Evolutionary conservation across 2,329 filamentous ascomycete genomes (phyloP).

Genomic region (Hirsutella rhossiliensis): DNA sequence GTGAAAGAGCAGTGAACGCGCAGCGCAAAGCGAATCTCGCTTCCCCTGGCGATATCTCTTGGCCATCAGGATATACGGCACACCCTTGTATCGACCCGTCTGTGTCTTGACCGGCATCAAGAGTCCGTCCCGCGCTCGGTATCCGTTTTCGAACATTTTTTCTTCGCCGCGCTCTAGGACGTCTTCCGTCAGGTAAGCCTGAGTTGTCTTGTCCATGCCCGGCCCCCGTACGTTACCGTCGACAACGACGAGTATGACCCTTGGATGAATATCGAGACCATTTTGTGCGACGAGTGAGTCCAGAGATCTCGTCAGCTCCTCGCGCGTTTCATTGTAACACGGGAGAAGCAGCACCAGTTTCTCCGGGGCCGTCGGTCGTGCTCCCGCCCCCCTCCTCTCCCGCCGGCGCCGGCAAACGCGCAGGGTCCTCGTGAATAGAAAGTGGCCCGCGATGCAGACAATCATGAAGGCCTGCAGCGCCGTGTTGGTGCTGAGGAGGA

Average conservation of each 20-base stretch:
- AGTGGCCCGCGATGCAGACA: conserved; percentile 20
- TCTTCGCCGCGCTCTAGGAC: conserved; percentile 25
- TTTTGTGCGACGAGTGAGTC: conserved; percentile 32
- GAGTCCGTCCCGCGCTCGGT: conserved; percentile 31
- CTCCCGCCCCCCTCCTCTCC: conserved; percentile 6
- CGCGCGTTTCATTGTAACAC: conserved; percentile 35
- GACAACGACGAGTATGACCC: conserved; percentile 33
- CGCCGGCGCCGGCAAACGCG: conserved; percentile 18
- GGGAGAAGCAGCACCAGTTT: conserved; percentile 32
- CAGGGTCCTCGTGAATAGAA: conserved; percentile 16
- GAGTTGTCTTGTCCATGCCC: conserved; percentile 34
- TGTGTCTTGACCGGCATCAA: conserved; percentile 33
- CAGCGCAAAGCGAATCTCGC: conserved; percentile 35
- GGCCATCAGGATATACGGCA: conserved; percentile 34
- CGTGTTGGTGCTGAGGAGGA: conserved; percentile 33
- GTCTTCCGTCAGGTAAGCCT: conserved; percentile 32
- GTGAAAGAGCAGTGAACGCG: conserved; percentile 34
- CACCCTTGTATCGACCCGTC: conserved; percentile 29
- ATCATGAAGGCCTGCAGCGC: conserved; percentile 30
- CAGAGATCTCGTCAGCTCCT: conserved; percentile 30
- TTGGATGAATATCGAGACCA: conserved; percentile 26
- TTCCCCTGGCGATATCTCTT: conserved; percentile 38
- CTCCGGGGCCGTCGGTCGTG: conserved; percentile 25
- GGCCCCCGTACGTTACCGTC: conserved; percentile 34
- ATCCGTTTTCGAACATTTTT: conserved; percentile 26